phyloP scores from a whole-genome alignment of 495 filamentous ascomycete species.

The Aspergillus olivimuriae region DNA sequence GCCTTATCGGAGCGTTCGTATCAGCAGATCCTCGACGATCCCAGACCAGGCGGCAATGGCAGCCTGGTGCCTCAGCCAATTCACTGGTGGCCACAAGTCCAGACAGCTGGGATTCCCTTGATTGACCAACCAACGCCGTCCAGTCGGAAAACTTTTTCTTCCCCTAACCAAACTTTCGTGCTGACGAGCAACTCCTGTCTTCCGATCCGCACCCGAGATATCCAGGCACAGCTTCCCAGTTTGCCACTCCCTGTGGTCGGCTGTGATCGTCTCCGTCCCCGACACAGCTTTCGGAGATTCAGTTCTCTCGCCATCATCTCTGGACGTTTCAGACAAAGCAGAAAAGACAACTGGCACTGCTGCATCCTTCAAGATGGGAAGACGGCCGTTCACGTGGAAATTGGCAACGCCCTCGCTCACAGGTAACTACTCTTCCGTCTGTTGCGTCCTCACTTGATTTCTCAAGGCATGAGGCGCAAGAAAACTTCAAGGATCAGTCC shows the following conservation, averaged over 20 bases:
- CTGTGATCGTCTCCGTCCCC: too few relatives aligned
- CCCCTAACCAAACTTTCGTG: constrained; percentile 7
- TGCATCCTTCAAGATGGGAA: constrained; percentile 6
- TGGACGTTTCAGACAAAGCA: not conserved
- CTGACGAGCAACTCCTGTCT: not conserved
- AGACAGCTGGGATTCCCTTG: too few relatives aligned
- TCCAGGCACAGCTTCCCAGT: not conserved
- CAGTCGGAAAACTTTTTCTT: constrained; percentile 5
- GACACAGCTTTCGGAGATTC: not conserved
- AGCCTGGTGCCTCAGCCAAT: too few relatives aligned
- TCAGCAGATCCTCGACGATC: too few relatives aligned
- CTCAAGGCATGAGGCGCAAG: too few relatives aligned
- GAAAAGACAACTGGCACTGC: too few relatives aligned
- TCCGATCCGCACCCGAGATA: constrained; percentile 1
- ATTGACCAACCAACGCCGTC: too few relatives aligned
- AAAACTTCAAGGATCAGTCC: too few relatives aligned
- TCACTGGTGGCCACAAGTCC: not conserved
- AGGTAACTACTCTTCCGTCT: constrained; percentile 10
- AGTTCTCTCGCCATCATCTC: not conserved
- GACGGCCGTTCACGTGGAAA: constrained; percentile 3
- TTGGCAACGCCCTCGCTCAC: constrained; percentile 2
- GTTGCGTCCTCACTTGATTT: not conserved
- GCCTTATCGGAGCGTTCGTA: too few relatives aligned
- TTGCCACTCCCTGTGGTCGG: constrained; percentile 3
- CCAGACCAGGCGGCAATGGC: too few relatives aligned